Percentiles rank a stretch among this genome's conserved stretches.
These are phyloP conservation scores for Solanum dulcamara DNA, from an alignment of 257 asterid genomes.

Conservation along the genomic window DNA sequence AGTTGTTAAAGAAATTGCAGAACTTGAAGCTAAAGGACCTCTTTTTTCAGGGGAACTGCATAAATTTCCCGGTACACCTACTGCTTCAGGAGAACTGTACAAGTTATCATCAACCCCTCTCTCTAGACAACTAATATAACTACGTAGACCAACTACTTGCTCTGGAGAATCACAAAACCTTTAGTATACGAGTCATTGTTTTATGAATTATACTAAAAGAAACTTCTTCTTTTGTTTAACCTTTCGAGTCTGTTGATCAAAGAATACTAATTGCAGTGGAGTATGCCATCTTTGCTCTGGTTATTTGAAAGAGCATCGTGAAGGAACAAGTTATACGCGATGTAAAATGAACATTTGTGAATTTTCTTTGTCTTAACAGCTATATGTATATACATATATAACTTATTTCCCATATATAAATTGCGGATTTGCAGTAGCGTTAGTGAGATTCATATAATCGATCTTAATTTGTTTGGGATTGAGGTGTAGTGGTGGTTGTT, in stretches of 20 bases:
- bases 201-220: neutral
- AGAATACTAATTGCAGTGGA: neutral
- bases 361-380: neutral
- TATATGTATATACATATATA: neutral
- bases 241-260: neutral
- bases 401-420: neutral
- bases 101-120: neutral
- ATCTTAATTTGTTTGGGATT: neutral
- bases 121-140: neutral
- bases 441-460: neutral
- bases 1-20: constrained; percentile 50
- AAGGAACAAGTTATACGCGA: neutral
- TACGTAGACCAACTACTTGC: neutral
- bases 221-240: neutral
- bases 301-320: neutral
- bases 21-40: constrained; percentile 36
- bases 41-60: constrained; percentile 1
- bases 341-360: neutral
- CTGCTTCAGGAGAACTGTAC: neutral
- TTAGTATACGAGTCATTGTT: neutral
- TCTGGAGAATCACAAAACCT: neutral
- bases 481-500: fast-evolving
- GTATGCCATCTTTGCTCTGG: neutral
- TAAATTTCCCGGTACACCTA: neutral
- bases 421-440: no score